These are phyloP conservation scores for Oxyria digyna DNA, from an alignment of 148 eudicot species.

Conservation along the genomic window DNA sequence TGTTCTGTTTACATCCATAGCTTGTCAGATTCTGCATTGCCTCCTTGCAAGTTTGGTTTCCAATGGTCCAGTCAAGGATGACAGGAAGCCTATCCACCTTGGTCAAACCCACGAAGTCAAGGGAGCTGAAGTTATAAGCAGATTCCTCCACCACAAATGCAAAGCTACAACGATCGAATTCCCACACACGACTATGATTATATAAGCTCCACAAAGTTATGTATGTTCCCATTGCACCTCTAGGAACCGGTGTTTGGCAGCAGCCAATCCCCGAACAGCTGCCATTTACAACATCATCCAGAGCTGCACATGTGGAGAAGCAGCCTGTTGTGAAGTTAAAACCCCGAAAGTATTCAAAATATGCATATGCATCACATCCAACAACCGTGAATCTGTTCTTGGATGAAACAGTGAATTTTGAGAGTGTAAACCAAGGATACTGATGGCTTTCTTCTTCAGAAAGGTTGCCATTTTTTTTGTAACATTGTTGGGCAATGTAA, in stretches of 20 bases:
- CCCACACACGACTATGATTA: neutral
- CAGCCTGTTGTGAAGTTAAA: neutral
- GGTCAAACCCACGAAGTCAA: neutral
- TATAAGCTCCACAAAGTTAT: too few relatives aligned
- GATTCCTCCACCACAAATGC: neutral
- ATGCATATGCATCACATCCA: neutral
- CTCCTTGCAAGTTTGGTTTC: neutral
- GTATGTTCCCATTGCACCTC: neutral
- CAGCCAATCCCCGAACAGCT: neutral
- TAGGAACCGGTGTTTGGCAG: neutral
- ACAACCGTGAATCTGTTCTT: neutral
- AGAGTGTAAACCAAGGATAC: neutral
- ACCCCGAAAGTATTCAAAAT: neutral
- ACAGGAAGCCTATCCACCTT: neutral
- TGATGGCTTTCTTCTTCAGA: too few relatives aligned
- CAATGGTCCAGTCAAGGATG: neutral
- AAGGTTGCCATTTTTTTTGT: too few relatives aligned
- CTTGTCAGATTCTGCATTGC: too few relatives aligned
- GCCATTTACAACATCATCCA: neutral
- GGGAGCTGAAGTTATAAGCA: neutral
- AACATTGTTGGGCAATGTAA: neutral
- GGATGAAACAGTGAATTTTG: neutral
- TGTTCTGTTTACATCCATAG: neutral
- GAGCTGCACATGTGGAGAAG: neutral
- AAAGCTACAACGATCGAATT: neutral